Evolutionary conservation across 2,329 filamentous ascomycete genomes (phyloP).

Genomic region (Pyricularia sp.): DNA sequence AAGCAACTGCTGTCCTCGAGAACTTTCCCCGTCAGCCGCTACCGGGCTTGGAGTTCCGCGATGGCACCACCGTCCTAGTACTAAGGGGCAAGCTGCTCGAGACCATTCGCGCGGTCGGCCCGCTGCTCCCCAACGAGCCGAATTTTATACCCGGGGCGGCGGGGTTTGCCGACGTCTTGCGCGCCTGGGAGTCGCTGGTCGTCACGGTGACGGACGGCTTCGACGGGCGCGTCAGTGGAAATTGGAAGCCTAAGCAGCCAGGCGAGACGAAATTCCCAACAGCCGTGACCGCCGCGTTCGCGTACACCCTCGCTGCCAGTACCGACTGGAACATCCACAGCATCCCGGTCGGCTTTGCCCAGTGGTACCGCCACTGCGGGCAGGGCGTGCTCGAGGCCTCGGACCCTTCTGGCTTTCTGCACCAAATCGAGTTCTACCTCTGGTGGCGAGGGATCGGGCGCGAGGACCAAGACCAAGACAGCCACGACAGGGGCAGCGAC

Average conservation of each 20-base stretch:
- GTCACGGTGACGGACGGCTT: not conserved
- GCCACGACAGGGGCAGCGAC: no score
- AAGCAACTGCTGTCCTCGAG: not conserved
- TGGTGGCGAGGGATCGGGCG: not conserved
- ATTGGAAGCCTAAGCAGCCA: not conserved
- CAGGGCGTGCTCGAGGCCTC: not conserved
- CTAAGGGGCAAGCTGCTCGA: not conserved
- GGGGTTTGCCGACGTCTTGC: not conserved
- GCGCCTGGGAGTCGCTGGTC: not conserved
- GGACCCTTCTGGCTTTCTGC: not conserved
- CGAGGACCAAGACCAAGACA: not conserved
- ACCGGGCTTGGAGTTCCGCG: not conserved
- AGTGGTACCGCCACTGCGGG: not conserved
- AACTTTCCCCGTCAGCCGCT: not conserved
- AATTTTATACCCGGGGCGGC: not conserved
- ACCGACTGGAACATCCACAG: not conserved
- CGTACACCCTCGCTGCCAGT: not conserved
- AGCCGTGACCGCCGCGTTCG: not conserved
- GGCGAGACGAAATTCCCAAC: not conserved
- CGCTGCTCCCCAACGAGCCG: not conserved
- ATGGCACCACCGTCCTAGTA: not conserved
- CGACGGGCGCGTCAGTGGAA: not conserved
- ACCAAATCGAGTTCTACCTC: not conserved
- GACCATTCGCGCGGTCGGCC: not conserved
- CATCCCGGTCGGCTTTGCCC: not conserved